Conservation (phyloP, 1,139 yeast species). For the Yamadazyma diospyri region DNA sequence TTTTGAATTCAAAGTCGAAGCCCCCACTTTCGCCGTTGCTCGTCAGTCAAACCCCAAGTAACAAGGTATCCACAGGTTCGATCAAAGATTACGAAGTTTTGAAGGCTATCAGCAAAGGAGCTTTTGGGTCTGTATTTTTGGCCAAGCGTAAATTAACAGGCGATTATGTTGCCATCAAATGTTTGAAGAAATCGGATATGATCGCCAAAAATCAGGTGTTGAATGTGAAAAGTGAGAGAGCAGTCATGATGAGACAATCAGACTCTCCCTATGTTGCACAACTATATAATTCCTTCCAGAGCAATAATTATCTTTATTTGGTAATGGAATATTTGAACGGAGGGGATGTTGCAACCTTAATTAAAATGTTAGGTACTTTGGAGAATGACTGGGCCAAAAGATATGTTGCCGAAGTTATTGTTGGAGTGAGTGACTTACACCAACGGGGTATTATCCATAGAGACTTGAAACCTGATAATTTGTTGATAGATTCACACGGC, state of each 20-base stretch:
- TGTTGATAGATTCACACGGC: slow-evolving; percentile 80
- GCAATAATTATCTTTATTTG: slow-evolving; percentile 77
- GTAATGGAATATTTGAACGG: slow-evolving; percentile 98
- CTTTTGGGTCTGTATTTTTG: slow-evolving; percentile 92
- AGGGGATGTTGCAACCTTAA: slow-evolving; percentile 89
- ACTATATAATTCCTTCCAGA: slow-evolving; percentile 84
- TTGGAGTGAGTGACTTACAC: slow-evolving; percentile 89
- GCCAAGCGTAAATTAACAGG: slow-evolving; percentile 85
- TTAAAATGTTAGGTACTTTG: slow-evolving; percentile 75
- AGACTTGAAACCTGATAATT: slow-evolving; percentile 92
- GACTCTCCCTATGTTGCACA: slow-evolving; percentile 94
- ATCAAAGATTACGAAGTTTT: slow-evolving; percentile 86
- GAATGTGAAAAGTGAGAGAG: slow-evolving; percentile 91
- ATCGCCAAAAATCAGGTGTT: slow-evolving; percentile 94
- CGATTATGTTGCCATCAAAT: slow-evolving; percentile 93
- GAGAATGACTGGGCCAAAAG: slow-evolving; percentile 86
- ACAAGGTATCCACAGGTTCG: slow-evolving; percentile 57
- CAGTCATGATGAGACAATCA: slow-evolving; percentile 95
- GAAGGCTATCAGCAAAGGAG: slow-evolving; percentile 95
- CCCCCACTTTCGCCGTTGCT: slow-evolving; percentile 82
- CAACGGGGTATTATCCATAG: slow-evolving; percentile 87
- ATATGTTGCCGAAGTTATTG: slow-evolving; percentile 85
- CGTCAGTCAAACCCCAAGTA: slow-evolving; percentile 56
- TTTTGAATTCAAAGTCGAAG: slow-evolving; percentile 19
- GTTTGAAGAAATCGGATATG: slow-evolving; percentile 93